Percentiles rank a stretch among this genome's conserved stretches.
Evolutionary conservation across 2,329 filamentous ascomycete genomes (phyloP).

Genomic region (Sporothrix globosa): DNA sequence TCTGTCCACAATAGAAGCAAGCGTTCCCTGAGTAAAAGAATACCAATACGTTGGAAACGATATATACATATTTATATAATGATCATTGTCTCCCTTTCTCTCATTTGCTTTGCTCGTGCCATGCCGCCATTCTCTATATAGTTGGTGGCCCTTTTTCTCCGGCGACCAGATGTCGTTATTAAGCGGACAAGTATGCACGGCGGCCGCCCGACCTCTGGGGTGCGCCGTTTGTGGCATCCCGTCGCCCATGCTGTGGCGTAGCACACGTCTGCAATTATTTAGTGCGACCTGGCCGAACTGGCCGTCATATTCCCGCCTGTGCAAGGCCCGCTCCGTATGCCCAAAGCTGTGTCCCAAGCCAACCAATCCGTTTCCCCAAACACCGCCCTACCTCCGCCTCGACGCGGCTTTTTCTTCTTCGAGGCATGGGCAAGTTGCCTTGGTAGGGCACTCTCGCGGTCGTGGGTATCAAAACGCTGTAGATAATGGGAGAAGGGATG

Average conservation of each 20-base stretch:
- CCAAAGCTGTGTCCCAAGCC: too few species aligned
- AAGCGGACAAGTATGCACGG: too few species aligned
- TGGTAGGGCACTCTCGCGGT: not conserved
- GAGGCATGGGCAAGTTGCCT: not conserved
- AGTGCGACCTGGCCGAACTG: too few species aligned
- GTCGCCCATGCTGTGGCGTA: not conserved
- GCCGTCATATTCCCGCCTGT: too few species aligned
- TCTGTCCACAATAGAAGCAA: not conserved
- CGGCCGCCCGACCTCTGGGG: not conserved
- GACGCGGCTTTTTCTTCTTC: not conserved
- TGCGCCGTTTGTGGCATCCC: conserved; percentile 10
- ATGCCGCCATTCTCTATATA: not conserved
- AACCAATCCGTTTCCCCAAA: not conserved
- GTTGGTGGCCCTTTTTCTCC: not conserved
- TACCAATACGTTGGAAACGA: conserved; percentile 8
- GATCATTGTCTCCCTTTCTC: not conserved
- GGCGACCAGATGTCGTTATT: not conserved
- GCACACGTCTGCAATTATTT: not conserved
- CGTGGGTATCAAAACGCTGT: conserved; percentile 21
- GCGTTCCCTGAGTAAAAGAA: not conserved
- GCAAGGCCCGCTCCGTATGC: too few species aligned
- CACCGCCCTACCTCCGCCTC: not conserved
- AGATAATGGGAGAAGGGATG: not conserved
- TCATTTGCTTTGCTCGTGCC: too few species aligned
- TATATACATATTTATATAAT: not conserved